These are phyloP conservation scores for Megacollybia platyphylla DNA, from an alignment of 1,284 basidiomycete species.

Conservation along the genomic window DNA sequence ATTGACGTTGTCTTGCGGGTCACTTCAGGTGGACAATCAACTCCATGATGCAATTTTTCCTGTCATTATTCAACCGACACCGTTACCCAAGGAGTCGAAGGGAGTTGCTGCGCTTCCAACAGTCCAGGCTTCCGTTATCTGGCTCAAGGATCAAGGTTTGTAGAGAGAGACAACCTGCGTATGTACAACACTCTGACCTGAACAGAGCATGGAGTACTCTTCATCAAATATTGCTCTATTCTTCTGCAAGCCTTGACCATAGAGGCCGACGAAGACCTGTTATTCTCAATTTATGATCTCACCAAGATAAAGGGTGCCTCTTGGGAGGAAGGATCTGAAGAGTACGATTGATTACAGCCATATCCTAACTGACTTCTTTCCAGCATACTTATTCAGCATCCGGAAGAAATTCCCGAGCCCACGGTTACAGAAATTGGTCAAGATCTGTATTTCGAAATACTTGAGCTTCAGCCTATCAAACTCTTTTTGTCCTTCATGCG, in stretches of 20 bases:
- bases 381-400: conserved; percentile 71
- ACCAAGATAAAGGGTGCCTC: conserved; percentile 84
- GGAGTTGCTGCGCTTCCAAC: conserved; percentile 83
- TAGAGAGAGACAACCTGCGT: background rate
- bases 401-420: conserved; percentile 75
- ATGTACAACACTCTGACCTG: background rate
- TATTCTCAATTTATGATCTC: conserved; percentile 89
- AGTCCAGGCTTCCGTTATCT: conserved; percentile 79
- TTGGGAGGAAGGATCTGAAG: conserved; percentile 69
- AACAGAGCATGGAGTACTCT: conserved; percentile 87
- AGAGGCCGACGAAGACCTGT: conserved; percentile 93
- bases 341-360: conserved; percentile 37
- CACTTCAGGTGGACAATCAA: conserved; percentile 95
- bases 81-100: conserved; percentile 74
- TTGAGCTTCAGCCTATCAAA: conserved; percentile 94
- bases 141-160: conserved; percentile 88
- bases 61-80: conserved; percentile 92
- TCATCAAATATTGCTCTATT: conserved; percentile 95
- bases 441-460: conserved; percentile 91
- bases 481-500: conserved; percentile 95
- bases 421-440: conserved; percentile 48
- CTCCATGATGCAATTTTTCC: conserved; percentile 94
- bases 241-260: conserved; percentile 91
- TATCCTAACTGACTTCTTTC: background rate
- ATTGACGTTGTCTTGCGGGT: conserved; percentile 76